Evolutionary conservation across 78 protist genomes (phyloP), one percentile per base, ranked within the genome.

Genomic region (Speleostelium caveatum): DNA sequence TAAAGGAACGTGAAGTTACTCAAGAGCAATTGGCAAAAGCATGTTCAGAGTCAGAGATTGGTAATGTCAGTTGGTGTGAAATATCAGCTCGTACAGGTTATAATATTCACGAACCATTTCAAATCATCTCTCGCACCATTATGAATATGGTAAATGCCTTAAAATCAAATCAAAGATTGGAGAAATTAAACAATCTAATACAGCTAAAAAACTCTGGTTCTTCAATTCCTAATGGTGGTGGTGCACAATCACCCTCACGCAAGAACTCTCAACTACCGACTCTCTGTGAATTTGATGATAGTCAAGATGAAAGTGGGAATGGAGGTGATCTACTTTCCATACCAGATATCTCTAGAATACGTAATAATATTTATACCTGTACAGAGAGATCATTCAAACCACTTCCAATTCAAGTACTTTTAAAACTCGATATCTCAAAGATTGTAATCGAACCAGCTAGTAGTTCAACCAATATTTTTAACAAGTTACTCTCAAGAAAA

Each of bases 1-100:
- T 7, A 5, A 24, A 8, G 30, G 16, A 30, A 55, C 28, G 90
- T 28, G 90, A 39, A 21, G 72, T 83, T 8, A 56, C 79, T 17
- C 53, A 60, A 21, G 90, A 68, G 2, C 45, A 83, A 39, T 55
- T 83, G 42, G 55, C 75, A 24, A 69, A 56, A 41, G 71, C 63
- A 28, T 83, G 90, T 35, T 62, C 71, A 26, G 90, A 83, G 32
- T 56, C 85, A 38, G 75, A 68, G 58, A 51, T 67, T 49, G 77
- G 77, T 39, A 36, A 62, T 56, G 49, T 79, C 28, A 55, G 66
- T 79, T 83, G 90, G 90, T 83, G 90, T 69, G 90, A 83, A 49
- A 83, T 83, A 0, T 69, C 79, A 4, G 76, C 90, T 4, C 28
- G 77, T 16, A 83, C 90, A 39, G 90, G 90, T 55, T 69, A 69